phyloP scores from a whole-genome alignment of 345 rosid species.

The Ricinus communis region DNA sequence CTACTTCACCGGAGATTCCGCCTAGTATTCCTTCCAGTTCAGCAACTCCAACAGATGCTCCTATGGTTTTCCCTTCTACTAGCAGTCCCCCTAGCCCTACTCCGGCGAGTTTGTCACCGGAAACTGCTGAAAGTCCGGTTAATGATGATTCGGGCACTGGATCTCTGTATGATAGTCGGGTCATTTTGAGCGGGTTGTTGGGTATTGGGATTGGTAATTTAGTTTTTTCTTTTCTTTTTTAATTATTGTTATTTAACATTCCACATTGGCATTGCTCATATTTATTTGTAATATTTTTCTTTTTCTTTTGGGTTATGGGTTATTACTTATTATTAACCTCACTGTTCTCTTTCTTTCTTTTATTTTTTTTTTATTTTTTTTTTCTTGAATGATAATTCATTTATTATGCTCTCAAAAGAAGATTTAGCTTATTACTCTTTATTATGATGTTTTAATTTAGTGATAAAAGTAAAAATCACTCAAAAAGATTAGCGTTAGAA shows the following conservation, averaged over 20 bases:
- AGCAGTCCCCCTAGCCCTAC: conserved; percentile 37
- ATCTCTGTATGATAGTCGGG: conserved; percentile 26
- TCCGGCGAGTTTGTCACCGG: conserved; percentile 37
- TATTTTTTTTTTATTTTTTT: too few species aligned
- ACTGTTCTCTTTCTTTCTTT: too few species aligned
- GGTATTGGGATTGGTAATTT: neutral
- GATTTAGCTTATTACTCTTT: too few species aligned
- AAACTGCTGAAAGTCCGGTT: conserved; percentile 29
- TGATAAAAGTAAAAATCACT: too few species aligned
- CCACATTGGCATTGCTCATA: neutral
- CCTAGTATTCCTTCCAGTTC: conserved; percentile 48
- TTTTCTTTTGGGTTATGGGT: neutral
- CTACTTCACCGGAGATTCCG: conserved; percentile 34
- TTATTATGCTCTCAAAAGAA: too few species aligned
- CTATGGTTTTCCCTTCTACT: conserved; percentile 52
- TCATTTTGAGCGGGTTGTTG: conserved; percentile 11
- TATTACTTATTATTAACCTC: neutral
- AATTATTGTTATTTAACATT: neutral
- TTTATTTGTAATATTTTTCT: neutral
- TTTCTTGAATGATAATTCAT: neutral
- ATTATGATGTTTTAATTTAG: too few species aligned
- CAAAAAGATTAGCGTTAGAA: too few species aligned
- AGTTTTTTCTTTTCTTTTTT: neutral
- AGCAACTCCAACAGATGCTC: conserved; percentile 45
- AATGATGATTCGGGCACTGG: conserved; percentile 43